These are phyloP conservation scores for Chamaecrista fasciculata DNA, from an alignment of 306 rosid species.

Conservation along the genomic window DNA sequence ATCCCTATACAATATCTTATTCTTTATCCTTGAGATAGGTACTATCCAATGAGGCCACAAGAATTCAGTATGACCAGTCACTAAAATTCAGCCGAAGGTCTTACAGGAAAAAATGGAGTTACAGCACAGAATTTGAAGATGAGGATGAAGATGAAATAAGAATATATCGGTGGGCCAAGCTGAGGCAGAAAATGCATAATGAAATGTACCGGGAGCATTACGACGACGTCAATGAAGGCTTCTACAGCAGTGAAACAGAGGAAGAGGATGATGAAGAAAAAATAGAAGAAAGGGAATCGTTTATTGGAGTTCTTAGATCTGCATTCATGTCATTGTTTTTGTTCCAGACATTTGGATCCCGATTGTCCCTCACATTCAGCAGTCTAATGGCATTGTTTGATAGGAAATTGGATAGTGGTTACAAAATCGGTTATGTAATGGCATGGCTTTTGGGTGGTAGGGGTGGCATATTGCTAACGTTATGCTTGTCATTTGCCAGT, in stretches of 20 bases:
- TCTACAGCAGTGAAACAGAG: conserved; percentile 36
- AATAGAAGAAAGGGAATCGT: conserved; percentile 54
- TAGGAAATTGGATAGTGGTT: conserved; percentile 62
- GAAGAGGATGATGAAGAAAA: conserved; percentile 51
- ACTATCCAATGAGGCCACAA: conserved; percentile 63
- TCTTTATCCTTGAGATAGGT: conserved; percentile 50
- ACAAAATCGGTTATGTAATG: conserved; percentile 66
- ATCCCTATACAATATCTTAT: conserved; percentile 11
- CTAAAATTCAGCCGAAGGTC: conserved; percentile 45
- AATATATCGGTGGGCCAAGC: conserved; percentile 58
- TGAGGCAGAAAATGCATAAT: conserved; percentile 48
- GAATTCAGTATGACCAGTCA: conserved; percentile 30
- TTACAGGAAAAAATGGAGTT: conserved; percentile 44
- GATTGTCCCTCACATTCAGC: conserved; percentile 65
- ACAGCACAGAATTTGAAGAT: conserved; percentile 56
- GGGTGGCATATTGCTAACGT: conserved; percentile 69
- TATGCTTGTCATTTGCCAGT: conserved; percentile 81
- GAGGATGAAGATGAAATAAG: conserved; percentile 54
- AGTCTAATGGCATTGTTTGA: conserved; percentile 71
- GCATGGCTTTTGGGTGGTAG: conserved; percentile 90
- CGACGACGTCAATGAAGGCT: conserved; percentile 37
- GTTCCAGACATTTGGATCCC: conserved; percentile 47
- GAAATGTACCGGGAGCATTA: conserved; percentile 49
- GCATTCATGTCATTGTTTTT: conserved; percentile 62
- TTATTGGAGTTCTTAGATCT: conserved; percentile 59